Evolutionary conservation across 805 yeast genomes (phyloP), one percentile per base, ranked within the genome.

Genomic region (Teunomyces tritomae): DNA sequence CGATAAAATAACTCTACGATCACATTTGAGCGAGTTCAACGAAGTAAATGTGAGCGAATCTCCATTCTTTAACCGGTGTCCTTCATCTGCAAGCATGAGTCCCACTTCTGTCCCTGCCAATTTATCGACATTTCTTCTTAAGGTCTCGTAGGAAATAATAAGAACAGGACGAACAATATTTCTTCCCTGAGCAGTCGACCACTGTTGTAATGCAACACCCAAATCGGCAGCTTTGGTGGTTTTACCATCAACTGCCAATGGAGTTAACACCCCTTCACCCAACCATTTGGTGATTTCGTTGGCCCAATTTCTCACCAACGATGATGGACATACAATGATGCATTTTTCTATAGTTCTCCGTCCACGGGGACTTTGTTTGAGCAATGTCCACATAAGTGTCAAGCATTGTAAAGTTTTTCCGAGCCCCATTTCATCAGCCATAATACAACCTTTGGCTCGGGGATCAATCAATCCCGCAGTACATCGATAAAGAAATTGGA

Each of bases 371-470:
- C 96, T 84, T 63, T 92, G 99, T 51, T 80, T 81, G 43, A 92
- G 72, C 43, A 92, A 64, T 0, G 97, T 92, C 98, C 98, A 92
- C 87, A 91, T 77, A 28, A 92, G 73, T 0, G 97, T 77, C 29
- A 92, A 77, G 64, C 98, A 92, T 63, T 89, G 97, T 24, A 89
- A 72, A 0, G 97, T 89, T 62, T 89, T 89, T 24, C 97, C 97
- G 34, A 89, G 73, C 3, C 97, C 97, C 97, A 90, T 90, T 65
- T 88, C 97, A 68, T 90, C 97, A 0, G 97, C 97, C 98, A 92
- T 92, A 44, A 92, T 92, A 61, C 97, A 92, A 2, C 99, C 99
- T 59, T 86, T 82, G 0, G 97, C 97, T 29, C 85, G 75, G 6
- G 89, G 79, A 62, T 86, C 89, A 26, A 85, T 79, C 29, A 91